Evolutionary conservation across 2,329 filamentous ascomycete species (phyloP).

Genomic region (Tetracladium maxilliforme): DNA sequence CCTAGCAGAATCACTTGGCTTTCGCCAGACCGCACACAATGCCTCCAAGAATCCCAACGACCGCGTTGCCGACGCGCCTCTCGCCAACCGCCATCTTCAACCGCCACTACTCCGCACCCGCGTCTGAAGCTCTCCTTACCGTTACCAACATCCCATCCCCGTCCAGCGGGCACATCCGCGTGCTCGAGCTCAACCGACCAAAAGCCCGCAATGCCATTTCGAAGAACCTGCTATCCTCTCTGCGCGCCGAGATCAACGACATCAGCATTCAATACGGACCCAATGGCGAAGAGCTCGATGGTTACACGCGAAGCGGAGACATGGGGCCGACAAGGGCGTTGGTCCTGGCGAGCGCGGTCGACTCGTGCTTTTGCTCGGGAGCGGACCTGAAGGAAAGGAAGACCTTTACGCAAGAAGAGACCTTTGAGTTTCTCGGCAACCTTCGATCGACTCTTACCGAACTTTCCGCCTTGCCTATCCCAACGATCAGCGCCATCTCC

Average conservation of each 20-base stretch:
- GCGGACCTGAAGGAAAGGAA: slow-evolving; percentile 85
- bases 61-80: not conserved
- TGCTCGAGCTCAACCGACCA: slow-evolving; percentile 79
- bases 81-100: slow-evolving; percentile 7
- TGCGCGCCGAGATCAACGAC: slow-evolving; percentile 58
- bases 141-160: slow-evolving; percentile 64
- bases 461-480: slow-evolving; percentile 65
- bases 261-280: slow-evolving; percentile 49
- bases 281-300: slow-evolving; percentile 38
- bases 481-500: slow-evolving; percentile 78
- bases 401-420: slow-evolving; percentile 68
- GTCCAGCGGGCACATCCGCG: slow-evolving; percentile 68
- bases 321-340: slow-evolving; percentile 59
- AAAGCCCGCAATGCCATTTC: slow-evolving; percentile 85
- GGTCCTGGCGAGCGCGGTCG: slow-evolving; percentile 72
- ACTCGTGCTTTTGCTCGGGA: slow-evolving; percentile 82
- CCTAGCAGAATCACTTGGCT: too few relatives aligned
- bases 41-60: not conserved
- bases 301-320: slow-evolving; percentile 25
- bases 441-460: slow-evolving; percentile 64
- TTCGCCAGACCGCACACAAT: too few relatives aligned
- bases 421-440: slow-evolving; percentile 58
- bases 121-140: slow-evolving; percentile 41
- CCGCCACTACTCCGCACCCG: slow-evolving; percentile 28
- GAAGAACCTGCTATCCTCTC: slow-evolving; percentile 53